Base-by-base conservation (phyloP, 2,329 filamentous ascomycete species). In the Aspergillus pseudonomiae region DNA sequence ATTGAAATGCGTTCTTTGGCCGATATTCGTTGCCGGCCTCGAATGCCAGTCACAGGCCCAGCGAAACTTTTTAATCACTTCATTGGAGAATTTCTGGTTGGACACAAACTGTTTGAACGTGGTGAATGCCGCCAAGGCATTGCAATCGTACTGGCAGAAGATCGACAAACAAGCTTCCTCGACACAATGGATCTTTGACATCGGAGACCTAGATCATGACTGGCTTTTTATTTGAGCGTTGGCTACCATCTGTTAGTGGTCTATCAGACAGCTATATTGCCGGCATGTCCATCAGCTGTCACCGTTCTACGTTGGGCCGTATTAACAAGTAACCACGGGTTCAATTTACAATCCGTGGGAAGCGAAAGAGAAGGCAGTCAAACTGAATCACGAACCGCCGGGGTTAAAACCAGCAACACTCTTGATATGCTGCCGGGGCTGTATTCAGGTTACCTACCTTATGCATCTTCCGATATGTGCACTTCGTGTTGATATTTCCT, bases 1-100 rank as follows among this genome's bases (percentile, higher is more conserved):
- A 19, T 75, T 76, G 61, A 77, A 77, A 41, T 77, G 75, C 34
- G 63, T 76, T 19, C 68, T 77, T 0, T 77, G 75, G 75, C 75
- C 74, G 0, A 75, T 75, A 1, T 75, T 74, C 30, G 68, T 77
- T 36, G 74, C 74, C 11, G 75, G 74, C 1, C 52, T 77, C 26
- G 74, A 77, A 45, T 75, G 70, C 54, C 65, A 57, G n/a, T 61
- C 55, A 56, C 65, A 64, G 30, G 53, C 65, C 2, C 68, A 77
- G 48, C 61, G 70, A 21, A 60, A 68, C 2, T 71, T 73, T 41
- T 46, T 77, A 2, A 60, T 68, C 19, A 62, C 48, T 6, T 72
- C 63, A 28, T 55, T 77, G 28, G 74, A 74, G 28, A 67, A 55
- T 7, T 73, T 77, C 30, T 77, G 75, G 75, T 52, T 56, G 4